These are phyloP conservation scores for Arthrobotrys conoides DNA, from an alignment of 2,329 filamentous ascomycete genomes.

Conservation along the genomic window DNA sequence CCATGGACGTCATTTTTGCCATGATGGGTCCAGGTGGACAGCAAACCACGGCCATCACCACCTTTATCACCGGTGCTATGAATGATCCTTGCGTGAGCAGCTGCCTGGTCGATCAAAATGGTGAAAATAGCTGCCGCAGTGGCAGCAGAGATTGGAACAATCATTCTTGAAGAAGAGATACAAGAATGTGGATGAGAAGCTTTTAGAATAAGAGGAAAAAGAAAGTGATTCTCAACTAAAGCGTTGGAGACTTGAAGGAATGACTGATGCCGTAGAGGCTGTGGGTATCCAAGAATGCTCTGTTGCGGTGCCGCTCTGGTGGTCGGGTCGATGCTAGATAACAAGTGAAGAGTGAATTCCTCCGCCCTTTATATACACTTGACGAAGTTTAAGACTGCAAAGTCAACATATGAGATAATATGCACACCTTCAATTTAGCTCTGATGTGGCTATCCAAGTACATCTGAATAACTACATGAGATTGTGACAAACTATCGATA, in stretches of 20 bases:
- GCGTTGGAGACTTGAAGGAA: background rate
- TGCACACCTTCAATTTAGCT: too few relatives aligned
- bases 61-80: conserved; percentile 11
- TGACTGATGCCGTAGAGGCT: conserved; percentile 5
- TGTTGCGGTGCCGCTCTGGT: background rate
- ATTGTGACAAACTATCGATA: too few relatives aligned
- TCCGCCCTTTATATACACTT: background rate
- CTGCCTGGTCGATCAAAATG: background rate
- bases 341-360: background rate
- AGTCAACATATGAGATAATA: too few relatives aligned
- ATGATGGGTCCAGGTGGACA: background rate
- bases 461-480: too few relatives aligned
- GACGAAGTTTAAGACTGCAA: too few relatives aligned
- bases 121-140: background rate
- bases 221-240: background rate
- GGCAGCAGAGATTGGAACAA: conserved; percentile 4
- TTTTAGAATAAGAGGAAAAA: background rate
- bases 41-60: conserved; percentile 15
- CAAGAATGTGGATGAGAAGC: background rate
- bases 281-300: background rate
- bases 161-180: background rate
- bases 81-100: conserved; percentile 29
- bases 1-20: background rate
- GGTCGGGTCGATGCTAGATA: background rate
- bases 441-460: too few relatives aligned